Percentiles rank a stretch among this genome's conserved stretches.
These are phyloP conservation scores for Pseudogymnoascus verrucosus DNA, from an alignment of 2,329 filamentous ascomycete species.

Conservation along the genomic window DNA sequence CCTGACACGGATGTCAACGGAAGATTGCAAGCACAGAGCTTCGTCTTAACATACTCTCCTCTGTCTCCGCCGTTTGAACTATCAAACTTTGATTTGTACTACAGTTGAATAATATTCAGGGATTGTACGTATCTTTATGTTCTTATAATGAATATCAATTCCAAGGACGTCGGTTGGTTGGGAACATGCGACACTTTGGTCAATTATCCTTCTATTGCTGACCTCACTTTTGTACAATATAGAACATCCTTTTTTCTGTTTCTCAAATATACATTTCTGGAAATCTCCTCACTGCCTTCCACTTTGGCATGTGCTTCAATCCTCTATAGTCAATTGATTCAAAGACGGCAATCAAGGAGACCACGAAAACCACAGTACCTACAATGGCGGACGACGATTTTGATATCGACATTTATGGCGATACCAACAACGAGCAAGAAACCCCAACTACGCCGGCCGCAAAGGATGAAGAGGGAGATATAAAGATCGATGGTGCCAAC, in stretches of 20 bases:
- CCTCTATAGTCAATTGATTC: not conserved
- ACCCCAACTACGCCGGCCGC: constrained; percentile 22
- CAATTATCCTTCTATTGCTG: constrained; percentile 8
- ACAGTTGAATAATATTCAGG: constrained; percentile 22
- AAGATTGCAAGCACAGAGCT: constrained; percentile 56
- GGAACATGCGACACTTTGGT: not conserved
- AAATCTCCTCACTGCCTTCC: not conserved
- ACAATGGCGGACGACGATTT: constrained; percentile 62
- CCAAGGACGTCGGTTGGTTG: constrained; percentile 25
- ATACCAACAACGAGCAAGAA: constrained; percentile 42
- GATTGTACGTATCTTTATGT: constrained; percentile 30
- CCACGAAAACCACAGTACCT: not conserved
- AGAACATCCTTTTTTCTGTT: constrained; percentile 6
- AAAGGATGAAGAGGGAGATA: constrained; percentile 29
- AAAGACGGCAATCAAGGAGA: not conserved
- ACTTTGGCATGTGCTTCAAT: constrained; percentile 2
- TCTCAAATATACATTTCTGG: constrained; percentile 8
- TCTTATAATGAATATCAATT: constrained; percentile 24
- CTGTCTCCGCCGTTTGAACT: constrained; percentile 28
- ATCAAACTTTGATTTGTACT: constrained; percentile 26
- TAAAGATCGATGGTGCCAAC: constrained; percentile 29
- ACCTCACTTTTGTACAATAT: constrained; percentile 9
- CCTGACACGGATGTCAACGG: constrained; percentile 8
- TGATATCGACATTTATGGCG: constrained; percentile 66
- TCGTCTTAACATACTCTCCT: constrained; percentile 44